These are phyloP conservation scores for Lipomyces lipofer DNA, from an alignment of 805 yeast species.

Conservation along the genomic window DNA sequence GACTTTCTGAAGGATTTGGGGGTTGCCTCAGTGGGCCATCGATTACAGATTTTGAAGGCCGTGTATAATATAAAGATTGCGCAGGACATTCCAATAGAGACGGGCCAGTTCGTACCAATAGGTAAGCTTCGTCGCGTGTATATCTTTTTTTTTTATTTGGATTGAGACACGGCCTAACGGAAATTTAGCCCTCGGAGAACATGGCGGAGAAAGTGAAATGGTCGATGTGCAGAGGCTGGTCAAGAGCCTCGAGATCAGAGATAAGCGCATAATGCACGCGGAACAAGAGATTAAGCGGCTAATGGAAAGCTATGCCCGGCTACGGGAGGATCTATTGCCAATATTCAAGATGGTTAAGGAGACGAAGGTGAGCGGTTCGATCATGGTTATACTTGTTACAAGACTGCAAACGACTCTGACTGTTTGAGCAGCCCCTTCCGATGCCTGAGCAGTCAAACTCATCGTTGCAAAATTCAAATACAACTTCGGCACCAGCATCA, in stretches of 20 bases:
- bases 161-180: not conserved
- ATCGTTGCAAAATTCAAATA: slow-evolving; percentile 37
- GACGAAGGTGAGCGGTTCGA: slow-evolving; percentile 57
- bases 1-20: slow-evolving; percentile 77
- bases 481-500: slow-evolving; percentile 26
- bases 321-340: slow-evolving; percentile 67
- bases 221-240: slow-evolving; percentile 26
- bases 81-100: slow-evolving; percentile 33
- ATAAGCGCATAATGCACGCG: slow-evolving; percentile 38
- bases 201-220: slow-evolving; percentile 36
- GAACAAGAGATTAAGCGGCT: slow-evolving; percentile 46
- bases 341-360: slow-evolving; percentile 63
- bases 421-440: slow-evolving; percentile 22
- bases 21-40: slow-evolving; percentile 50
- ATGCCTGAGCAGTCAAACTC: slow-evolving; percentile 37
- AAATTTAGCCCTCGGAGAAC: slow-evolving; percentile 8
- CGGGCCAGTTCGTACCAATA: slow-evolving; percentile 32
- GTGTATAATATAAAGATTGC: slow-evolving; percentile 53
- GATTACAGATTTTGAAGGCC: slow-evolving; percentile 61
- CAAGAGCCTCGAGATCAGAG: slow-evolving; percentile 30
- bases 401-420: not conserved
- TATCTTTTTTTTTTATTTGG: not conserved
- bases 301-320: slow-evolving; percentile 54
- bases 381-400: slow-evolving; percentile 45
- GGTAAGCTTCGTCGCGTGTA: no score